A percentile compares a stretch with the other conserved stretches of the same genome.
phyloP scores from a whole-genome alignment of 768 basidiomycete species.

The Xerocomellus chrysenteron region DNA sequence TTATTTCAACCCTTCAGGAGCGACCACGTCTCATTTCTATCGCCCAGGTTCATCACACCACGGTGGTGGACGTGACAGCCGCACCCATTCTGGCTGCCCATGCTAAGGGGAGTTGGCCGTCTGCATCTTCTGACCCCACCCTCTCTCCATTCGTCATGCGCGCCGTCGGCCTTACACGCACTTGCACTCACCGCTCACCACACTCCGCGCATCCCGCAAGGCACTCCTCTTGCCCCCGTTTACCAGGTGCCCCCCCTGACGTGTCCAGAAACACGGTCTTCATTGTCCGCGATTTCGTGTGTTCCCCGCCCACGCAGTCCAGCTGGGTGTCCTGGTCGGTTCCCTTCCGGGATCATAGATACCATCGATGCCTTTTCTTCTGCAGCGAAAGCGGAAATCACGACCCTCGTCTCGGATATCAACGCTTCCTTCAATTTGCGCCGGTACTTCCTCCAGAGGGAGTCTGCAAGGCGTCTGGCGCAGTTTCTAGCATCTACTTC shows the following conservation, averaged over 20 bases:
- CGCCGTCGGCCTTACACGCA: conserved; percentile 14
- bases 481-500: conserved; percentile 31
- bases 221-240: conserved; percentile 3
- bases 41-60: conserved; percentile 26
- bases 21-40: neutral
- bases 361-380: conserved; percentile 26
- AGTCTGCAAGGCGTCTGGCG: conserved; percentile 35
- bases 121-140: conserved; percentile 19
- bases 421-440: conserved; percentile 22
- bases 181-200: conserved; percentile 14
- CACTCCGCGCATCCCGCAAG: neutral
- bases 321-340: conserved; percentile 8
- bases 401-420: conserved; percentile 14
- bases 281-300: neutral
- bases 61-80: conserved; percentile 38
- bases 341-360: conserved; percentile 26
- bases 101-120: conserved; percentile 65
- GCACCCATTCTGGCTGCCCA: conserved; percentile 56
- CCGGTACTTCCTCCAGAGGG: conserved; percentile 33
- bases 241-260: neutral
- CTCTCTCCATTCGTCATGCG: conserved; percentile 25
- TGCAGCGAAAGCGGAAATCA: conserved; percentile 13
- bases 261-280: neutral
- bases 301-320: neutral
- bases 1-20: neutral